Evolutionary conservation across 208 protist genomes (phyloP).

Genomic region (Perkinsela sp.): DNA sequence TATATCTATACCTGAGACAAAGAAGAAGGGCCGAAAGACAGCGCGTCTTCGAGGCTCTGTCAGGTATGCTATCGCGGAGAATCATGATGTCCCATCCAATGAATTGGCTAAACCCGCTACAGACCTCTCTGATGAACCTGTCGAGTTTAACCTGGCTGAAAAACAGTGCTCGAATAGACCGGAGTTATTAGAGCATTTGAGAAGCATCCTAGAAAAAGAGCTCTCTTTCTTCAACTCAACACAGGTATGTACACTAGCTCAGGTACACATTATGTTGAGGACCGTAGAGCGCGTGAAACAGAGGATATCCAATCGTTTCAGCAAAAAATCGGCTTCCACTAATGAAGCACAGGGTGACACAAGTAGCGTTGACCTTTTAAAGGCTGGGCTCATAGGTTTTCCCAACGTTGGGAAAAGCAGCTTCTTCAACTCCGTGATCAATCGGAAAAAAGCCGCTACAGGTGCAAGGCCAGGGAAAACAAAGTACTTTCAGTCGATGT

Average conservation of each 20-base stretch:
- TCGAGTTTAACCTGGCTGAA: not conserved
- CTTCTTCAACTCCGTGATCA: constrained; percentile 83
- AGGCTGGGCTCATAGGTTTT: constrained; percentile 84
- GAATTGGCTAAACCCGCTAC: not conserved
- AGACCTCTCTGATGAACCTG: not conserved
- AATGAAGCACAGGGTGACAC: not conserved
- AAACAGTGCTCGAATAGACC: not conserved
- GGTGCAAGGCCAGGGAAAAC: constrained; percentile 88
- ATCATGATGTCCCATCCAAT: not conserved
- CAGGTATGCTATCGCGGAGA: too few species aligned
- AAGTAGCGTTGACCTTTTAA: constrained; percentile 9
- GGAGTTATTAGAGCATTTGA: not conserved
- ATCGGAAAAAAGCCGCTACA: constrained; percentile 75
- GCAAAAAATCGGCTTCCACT: not conserved
- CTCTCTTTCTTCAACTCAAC: not conserved
- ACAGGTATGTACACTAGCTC: not conserved
- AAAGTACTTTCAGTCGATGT: constrained; percentile 91
- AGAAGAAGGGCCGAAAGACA: not conserved
- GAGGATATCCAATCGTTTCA: not conserved
- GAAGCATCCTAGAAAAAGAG: not conserved
- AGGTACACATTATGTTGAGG: not conserved
- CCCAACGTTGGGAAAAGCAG: constrained; percentile 94
- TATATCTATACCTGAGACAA: not conserved
- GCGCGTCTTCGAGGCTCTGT: not conserved
- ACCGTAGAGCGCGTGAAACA: not conserved